Evolutionary conservation across 106 monocot genomes (phyloP), one percentile per base, ranked within the genome.

Genomic region (Phalaenopsis aphrodite): DNA sequence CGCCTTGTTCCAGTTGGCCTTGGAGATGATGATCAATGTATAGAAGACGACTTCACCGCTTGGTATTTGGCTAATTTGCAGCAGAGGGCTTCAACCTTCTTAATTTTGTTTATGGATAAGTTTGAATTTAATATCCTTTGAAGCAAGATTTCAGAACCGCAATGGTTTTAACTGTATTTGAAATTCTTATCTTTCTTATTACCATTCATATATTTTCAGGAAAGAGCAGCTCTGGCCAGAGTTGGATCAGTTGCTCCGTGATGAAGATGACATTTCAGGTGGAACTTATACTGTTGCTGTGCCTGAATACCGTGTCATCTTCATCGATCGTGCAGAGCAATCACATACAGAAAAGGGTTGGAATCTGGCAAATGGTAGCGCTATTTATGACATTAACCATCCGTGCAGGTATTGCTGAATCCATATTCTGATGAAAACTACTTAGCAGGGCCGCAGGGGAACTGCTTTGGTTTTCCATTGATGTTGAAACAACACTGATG

Each of bases 21-120:
- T 71, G 91, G 91, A 41, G 91, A 91, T 83, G 91, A 91, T 87
- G 91, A 91, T 87, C 88, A 88, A 75, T 91, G 91, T 57, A 91
- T 91, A 41, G 91, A 91, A 69, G 91, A 91, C 85, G 91, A 91
- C 73, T 85, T 87, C 79, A 83, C 71, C 48, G 84, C 87, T 78
- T 89, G 89, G 89, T 89, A 79, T 69, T 58, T 61, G 12, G 42
- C 42, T 46, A 58, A 30, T 21, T 5, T 42, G 18, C 2, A 56
- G 52, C 38, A 37, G 38, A 1, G 38, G 30, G 69, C 38, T 39
- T 69, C 3, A 69, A n/a, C 8, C 5, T 69, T 12, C 39, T 69
- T 39, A 15, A 69, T 61, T 21, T 69, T 39, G 30, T 30, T 2
- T 14, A 14, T 12, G 39, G 8, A 37, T 37, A 69, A 69, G 10